Base-by-base conservation (phyloP, 73 alveolate genomes). In the Tetrahymena borealis region DNA sequence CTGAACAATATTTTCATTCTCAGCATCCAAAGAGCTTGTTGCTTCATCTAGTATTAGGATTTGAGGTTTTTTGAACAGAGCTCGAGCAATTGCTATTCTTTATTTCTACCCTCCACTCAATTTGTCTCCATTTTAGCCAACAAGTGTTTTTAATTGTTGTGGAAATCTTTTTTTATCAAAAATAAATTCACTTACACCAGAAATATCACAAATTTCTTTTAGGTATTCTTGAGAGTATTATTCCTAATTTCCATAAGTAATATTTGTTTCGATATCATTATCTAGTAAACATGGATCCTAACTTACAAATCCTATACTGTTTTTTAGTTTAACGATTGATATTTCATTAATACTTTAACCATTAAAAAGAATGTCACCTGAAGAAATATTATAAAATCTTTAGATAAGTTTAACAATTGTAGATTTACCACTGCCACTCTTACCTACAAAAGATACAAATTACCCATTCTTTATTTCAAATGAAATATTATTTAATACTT, bases 241-340 rank as follows among this genome's bases (percentile, higher is more conserved):
- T 13, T 91, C 94, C 20, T 91, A 92, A 12, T 78, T 90, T 11
- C 98, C 97, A 91, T 94, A 95, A 5, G 90, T 97, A 78, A 97
- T 93, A 95, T 97, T 97, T 85, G 94, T 91, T 94, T 90, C 91
- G 39, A 97, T 91, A 20, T 97, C 96, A 15, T 97, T 99, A 85
- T 96, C 97, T 90, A 97, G 97, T 28, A 97, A 95, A 1, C 92
- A 95, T 16, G 99, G 98, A 39, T 97, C 99, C 78, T 97, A 97
- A 1, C 98, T 96, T 6, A 97, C 99, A 39, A 97, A 94, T 3
- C 98, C 98, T 24, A 97, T 95, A 33, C 94, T 33, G 18, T 94
- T 91, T 96, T 99, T 95, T 39, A 97, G 93, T 32, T 91, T 93
- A 32, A 91, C 91, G 39, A 97, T 85, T 4, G 94, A 94, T n/a